phyloP scores from a whole-genome alignment of 2,329 filamentous ascomycete genomes.

The Aspergillus ochraceoroseus region DNA sequence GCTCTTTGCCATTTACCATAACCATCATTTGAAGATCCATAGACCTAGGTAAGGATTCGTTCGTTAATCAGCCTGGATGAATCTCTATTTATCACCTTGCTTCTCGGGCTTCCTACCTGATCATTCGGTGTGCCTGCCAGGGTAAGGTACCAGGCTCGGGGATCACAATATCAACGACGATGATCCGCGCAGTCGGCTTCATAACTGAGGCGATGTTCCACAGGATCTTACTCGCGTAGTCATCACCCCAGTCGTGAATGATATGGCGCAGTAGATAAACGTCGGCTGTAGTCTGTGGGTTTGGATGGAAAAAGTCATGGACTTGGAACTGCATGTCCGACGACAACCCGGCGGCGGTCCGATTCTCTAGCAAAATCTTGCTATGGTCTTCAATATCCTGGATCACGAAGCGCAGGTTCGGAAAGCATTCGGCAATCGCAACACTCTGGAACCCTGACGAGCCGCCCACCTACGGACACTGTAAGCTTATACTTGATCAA shows the following conservation, averaged over 20 bases:
- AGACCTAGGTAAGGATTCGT: too few species aligned
- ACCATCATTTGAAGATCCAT: constrained; percentile 8
- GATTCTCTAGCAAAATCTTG: background rate
- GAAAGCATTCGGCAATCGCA: background rate
- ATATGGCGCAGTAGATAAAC: constrained; percentile 8
- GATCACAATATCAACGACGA: constrained; percentile 1
- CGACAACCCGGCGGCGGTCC: background rate
- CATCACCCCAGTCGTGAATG: constrained; percentile 6
- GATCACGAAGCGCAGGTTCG: background rate
- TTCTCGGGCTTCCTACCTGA: background rate
- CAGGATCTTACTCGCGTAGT: background rate
- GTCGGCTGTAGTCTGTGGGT: background rate
- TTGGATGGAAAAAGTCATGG: constrained; percentile 1
- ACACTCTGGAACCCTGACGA: constrained; percentile 4
- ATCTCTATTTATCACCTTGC: too few species aligned
- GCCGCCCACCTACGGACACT: constrained; percentile 6
- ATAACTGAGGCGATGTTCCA: background rate
- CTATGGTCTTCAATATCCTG: constrained; percentile 6
- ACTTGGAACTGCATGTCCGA: background rate
- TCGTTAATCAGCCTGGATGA: too few species aligned
- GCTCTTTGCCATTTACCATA: constrained; percentile 3
- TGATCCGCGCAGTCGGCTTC: background rate
- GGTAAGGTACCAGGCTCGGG: background rate
- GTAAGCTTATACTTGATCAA: too few species aligned
- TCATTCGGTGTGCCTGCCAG: constrained; percentile 4